These are phyloP conservation scores for Calonectria leucothoes DNA, from an alignment of 2,329 filamentous ascomycete species.

Conservation along the genomic window DNA sequence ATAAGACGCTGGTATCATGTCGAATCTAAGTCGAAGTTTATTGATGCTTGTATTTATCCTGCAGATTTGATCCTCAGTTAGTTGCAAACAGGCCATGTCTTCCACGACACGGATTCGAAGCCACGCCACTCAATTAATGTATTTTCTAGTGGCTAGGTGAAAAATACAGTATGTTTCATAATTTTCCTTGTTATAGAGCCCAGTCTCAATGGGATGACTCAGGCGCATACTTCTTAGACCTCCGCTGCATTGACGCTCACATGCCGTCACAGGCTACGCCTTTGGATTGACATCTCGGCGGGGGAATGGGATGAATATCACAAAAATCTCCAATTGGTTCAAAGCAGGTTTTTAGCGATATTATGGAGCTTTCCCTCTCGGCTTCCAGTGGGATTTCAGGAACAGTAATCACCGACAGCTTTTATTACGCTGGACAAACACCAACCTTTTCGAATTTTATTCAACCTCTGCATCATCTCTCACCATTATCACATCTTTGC, in stretches of 20 bases:
- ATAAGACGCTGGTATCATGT: too few species aligned
- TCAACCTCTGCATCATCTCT: background rate
- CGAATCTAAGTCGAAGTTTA: too few species aligned
- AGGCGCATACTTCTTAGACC: accelerated
- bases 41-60: too few species aligned
- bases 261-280: background rate
- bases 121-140: too few species aligned
- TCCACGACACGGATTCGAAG: too few species aligned
- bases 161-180: background rate
- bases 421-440: background rate
- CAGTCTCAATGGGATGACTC: background rate
- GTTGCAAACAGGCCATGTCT: too few species aligned
- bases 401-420: background rate
- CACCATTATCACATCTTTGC: background rate
- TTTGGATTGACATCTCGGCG: background rate
- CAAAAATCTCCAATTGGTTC: background rate
- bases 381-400: background rate
- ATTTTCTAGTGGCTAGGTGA: too few species aligned
- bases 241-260: background rate
- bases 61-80: too few species aligned
- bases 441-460: background rate
- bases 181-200: background rate
- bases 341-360: background rate
- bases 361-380: background rate
- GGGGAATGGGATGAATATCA: background rate